These are phyloP conservation scores for Talaromyces marneffei DNA, from an alignment of 2,329 filamentous ascomycete species.

Conservation along the genomic window DNA sequence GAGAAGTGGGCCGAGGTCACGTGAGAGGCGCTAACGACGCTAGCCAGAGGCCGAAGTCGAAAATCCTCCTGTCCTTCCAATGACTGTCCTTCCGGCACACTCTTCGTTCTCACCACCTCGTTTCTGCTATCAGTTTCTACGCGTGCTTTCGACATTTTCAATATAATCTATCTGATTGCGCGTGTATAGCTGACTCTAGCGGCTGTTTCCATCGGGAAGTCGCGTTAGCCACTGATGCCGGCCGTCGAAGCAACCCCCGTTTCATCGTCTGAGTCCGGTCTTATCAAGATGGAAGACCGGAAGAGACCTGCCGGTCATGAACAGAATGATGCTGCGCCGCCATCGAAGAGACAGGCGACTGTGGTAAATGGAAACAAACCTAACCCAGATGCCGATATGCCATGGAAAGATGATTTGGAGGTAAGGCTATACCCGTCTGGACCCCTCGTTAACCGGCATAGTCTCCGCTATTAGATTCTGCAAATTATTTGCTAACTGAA, in stretches of 20 bases:
- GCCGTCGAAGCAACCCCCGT: conserved; percentile 69
- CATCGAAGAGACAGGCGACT: conserved; percentile 80
- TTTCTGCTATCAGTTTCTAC: not conserved
- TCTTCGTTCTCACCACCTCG: conserved; percentile 19
- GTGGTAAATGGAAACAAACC: conserved; percentile 62
- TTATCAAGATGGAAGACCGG: conserved; percentile 97
- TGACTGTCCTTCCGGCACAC: conserved; percentile 20
- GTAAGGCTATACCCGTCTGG: conserved; percentile 53
- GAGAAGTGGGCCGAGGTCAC: conserved; percentile 32
- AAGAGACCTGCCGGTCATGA: conserved; percentile 84
- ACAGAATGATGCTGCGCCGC: conserved; percentile 76
- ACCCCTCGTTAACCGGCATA: not conserved
- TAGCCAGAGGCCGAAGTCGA: conserved; percentile 30
- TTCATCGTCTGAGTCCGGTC: conserved; percentile 69
- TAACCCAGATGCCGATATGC: conserved; percentile 62
- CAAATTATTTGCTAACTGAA: conserved; percentile 29
- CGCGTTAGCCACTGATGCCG: conserved; percentile 70
- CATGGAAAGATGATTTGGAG: conserved; percentile 65
- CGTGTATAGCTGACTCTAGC: conserved; percentile 21
- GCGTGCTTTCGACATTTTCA: not conserved
- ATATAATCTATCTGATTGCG: not conserved
- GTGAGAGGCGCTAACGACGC: conserved; percentile 32
- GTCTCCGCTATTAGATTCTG: conserved; percentile 28
- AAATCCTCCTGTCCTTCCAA: conserved; percentile 37
- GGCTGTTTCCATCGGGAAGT: conserved; percentile 12